Conservation (phyloP, 2,329 filamentous ascomycete genomes). For the Geosmithia flava region DNA sequence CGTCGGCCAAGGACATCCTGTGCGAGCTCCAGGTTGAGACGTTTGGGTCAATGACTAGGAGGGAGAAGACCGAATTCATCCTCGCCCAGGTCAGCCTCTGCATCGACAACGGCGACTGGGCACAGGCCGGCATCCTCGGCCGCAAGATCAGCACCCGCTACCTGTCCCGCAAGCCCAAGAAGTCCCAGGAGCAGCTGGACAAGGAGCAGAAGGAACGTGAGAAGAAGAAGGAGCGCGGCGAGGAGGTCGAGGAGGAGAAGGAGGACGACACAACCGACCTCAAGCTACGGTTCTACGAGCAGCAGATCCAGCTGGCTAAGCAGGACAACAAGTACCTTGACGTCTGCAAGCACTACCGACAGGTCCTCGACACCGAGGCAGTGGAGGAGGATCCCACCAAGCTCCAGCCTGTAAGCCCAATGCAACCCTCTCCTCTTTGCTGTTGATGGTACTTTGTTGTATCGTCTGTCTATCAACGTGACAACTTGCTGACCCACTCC, state of each 20-base stretch:
- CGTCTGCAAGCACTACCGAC: constrained; percentile 94
- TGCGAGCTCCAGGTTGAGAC: constrained; percentile 98
- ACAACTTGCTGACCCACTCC: too few relatives aligned
- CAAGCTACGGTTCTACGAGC: constrained; percentile 93
- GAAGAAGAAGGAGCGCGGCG: constrained; percentile 68
- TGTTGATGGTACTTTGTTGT: constrained; percentile 6
- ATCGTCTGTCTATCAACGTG: background rate
- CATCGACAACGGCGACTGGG: constrained; percentile 94
- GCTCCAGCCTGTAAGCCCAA: constrained; percentile 60
- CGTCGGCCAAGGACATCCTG: constrained; percentile 79
- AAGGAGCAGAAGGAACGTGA: constrained; percentile 84
- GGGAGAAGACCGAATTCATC: constrained; percentile 99
- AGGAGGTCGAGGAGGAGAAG: constrained; percentile 66
- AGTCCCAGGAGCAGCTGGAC: constrained; percentile 76
- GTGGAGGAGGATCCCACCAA: constrained; percentile 83
- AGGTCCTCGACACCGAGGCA: constrained; percentile 90
- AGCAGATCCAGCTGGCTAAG: constrained; percentile 91
- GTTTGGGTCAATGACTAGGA: constrained; percentile 92
- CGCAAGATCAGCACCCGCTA: constrained; percentile 96
- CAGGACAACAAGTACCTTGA: constrained; percentile 97
- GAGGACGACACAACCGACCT: constrained; percentile 90
- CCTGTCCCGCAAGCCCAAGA: constrained; percentile 81
- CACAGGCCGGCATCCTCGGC: constrained; percentile 82
- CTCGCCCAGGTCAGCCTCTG: constrained; percentile 88
- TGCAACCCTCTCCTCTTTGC: too few relatives aligned